Conservation (phyloP, 192 early-diverging fungal genomes). For the Oehlia diaphana region DNA sequence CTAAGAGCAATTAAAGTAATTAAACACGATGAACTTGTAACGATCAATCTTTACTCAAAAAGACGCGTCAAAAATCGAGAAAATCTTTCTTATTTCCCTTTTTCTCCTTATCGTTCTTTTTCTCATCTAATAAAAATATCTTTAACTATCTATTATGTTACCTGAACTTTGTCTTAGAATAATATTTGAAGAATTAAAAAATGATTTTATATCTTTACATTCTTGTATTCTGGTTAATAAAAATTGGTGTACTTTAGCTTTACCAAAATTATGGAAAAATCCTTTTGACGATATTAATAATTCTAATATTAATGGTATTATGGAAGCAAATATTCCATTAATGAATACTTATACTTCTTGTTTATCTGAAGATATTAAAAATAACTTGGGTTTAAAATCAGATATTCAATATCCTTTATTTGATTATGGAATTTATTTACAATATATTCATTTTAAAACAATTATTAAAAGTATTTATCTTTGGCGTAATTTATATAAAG, state of each 20-base stretch:
- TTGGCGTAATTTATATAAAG: neutral
- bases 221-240: neutral
- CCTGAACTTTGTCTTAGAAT: neutral
- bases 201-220: neutral
- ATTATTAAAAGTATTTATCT: neutral
- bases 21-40: too few relatives aligned
- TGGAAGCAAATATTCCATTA: neutral
- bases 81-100: too few relatives aligned
- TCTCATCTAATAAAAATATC: too few relatives aligned
- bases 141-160: neutral
- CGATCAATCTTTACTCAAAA: too few relatives aligned
- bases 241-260: constrained; percentile 3
- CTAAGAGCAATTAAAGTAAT: too few relatives aligned
- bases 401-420: neutral
- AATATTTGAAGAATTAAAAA: neutral
- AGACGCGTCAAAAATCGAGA: too few relatives aligned
- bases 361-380: neutral
- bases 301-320: neutral
- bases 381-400: neutral
- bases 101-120: too few relatives aligned
- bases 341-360: neutral
- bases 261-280: neutral
- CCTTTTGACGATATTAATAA: neutral
- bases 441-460: neutral
- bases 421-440: neutral